A percentile compares a stretch with the other conserved stretches of the same genome.
These are phyloP conservation scores for Phytophthora kernoviae DNA, from an alignment of 352 stramenopile genomes.

Conservation along the genomic window DNA sequence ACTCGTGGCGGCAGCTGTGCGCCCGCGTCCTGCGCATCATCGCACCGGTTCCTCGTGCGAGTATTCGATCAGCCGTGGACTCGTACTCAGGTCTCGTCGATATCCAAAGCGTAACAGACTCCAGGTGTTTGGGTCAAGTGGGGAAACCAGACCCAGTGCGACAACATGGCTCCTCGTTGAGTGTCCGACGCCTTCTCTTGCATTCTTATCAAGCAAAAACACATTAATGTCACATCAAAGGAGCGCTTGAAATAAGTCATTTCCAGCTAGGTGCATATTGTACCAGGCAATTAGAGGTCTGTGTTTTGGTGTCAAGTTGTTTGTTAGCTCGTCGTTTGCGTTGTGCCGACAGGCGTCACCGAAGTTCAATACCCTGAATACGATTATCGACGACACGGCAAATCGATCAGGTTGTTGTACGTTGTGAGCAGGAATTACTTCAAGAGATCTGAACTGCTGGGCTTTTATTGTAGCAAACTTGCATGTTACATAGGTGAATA, in stretches of 20 bases:
- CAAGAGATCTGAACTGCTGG: neutral
- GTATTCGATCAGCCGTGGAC: constrained; percentile 31
- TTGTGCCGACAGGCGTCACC: neutral
- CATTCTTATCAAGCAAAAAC: too few species aligned
- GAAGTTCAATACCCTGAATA: neutral
- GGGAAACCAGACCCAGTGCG: constrained; percentile 1
- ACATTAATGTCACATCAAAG: too few species aligned
- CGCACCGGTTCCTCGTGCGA: constrained; percentile 4
- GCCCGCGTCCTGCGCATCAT: neutral
- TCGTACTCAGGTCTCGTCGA: too few species aligned
- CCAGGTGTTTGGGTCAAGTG: too few species aligned
- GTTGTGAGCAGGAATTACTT: neutral
- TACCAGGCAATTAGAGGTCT: too few species aligned
- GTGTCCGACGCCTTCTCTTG: too few species aligned
- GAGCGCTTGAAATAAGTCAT: too few species aligned
- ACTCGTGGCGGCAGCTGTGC: constrained; percentile 14
- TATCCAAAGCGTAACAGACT: too few species aligned
- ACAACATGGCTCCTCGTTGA: too few species aligned
- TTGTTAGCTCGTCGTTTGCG: constrained; percentile 1
- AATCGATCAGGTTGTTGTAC: neutral
- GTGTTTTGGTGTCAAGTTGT: neutral
- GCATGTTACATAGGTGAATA: neutral
- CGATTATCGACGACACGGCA: constrained; percentile 3
- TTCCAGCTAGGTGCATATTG: neutral
- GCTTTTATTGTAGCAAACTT: neutral